Evolutionary conservation across 2,329 filamentous ascomycete genomes (phyloP), one percentile per base, ranked within the genome.

Genomic region (Penicillium sp.): DNA sequence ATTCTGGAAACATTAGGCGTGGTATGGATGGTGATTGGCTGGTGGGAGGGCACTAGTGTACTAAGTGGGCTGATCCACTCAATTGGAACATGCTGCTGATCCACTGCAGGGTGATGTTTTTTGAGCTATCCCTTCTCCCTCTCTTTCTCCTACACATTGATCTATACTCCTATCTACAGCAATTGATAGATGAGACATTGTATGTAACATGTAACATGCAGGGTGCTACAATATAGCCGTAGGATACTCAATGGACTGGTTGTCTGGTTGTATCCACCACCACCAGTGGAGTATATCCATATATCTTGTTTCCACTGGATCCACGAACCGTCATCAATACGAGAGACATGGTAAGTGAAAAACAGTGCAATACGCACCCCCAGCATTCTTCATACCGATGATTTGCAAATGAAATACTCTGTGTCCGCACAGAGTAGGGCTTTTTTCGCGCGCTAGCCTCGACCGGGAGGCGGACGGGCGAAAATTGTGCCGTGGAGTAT

Each of bases 401-500:
- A 49, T 51, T 47, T 56, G 51, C 56, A 41, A 46, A 32, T 58
- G 52, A 56, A 60, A 62, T 58, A 61, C 53, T 52, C 49, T 46
- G 43, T 21, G 54, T 50, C 52, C 55, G 56, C 59, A 61, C 59
- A 62, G 57, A 62, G 55, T 67, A 67, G 65, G 65, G 63, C 65
- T 67, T 62, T 62, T 59, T 49, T 51, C 50, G 55, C 52, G 30
- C 67, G 68, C 67, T 64, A 67, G 61, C 52, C 61, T 61, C 56
- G 57, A 66, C 61, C 55, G 58, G 66, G 61, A 63, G 60, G 59
- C 62, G 64, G 66, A 65, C 66, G 63, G 60, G 66, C 64, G 65
- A 70, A 70, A 70, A 68, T 69, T 69, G 65, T 64, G 65, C 67
- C 64, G 67, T 58, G 62, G 58, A 69, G 68, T 69, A 70, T 70